Percentiles rank a stretch among this genome's conserved stretches.
phyloP scores from a whole-genome alignment of 2,329 filamentous ascomycete species.

The Aspergillus calidoustus region DNA sequence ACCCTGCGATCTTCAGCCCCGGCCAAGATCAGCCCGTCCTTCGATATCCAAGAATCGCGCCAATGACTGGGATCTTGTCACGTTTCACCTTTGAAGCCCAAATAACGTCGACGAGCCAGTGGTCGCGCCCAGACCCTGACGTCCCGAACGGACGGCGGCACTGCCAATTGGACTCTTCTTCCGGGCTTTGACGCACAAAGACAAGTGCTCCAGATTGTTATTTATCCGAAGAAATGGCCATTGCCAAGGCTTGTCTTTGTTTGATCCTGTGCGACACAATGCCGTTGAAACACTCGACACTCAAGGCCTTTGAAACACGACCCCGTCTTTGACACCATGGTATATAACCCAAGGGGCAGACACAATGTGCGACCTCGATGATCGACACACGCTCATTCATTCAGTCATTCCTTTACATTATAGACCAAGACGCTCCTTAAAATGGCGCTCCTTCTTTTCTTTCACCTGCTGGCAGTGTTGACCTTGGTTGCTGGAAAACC shows the following conservation, averaged over 20 bases:
- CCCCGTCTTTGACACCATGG: neutral
- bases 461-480: slow-evolving; percentile 20
- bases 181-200: neutral
- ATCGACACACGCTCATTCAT: neutral
- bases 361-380: neutral
- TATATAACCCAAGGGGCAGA: slow-evolving; percentile 7
- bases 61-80: neutral
- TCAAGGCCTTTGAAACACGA: neutral
- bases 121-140: slow-evolving; percentile 7
- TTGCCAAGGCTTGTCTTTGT: slow-evolving; percentile 13
- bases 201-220: neutral
- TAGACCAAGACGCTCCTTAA: slow-evolving; percentile 5
- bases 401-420: slow-evolving; percentile 12
- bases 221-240: neutral
- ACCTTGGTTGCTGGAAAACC: slow-evolving; percentile 27
- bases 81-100: slow-evolving; percentile 3
- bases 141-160: neutral
- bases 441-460: slow-evolving; percentile 21
- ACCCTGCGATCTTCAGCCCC: slow-evolving; percentile 2
- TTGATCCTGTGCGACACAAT: slow-evolving; percentile 5
- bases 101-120: neutral
- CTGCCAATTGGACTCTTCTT: neutral
- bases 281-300: slow-evolving; percentile 3
- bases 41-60: neutral
- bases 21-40: neutral